Evolutionary conservation across 192 early-diverging fungal genomes (phyloP), one percentile per base, ranked within the genome.

Genomic region (Coemansia sp.): DNA sequence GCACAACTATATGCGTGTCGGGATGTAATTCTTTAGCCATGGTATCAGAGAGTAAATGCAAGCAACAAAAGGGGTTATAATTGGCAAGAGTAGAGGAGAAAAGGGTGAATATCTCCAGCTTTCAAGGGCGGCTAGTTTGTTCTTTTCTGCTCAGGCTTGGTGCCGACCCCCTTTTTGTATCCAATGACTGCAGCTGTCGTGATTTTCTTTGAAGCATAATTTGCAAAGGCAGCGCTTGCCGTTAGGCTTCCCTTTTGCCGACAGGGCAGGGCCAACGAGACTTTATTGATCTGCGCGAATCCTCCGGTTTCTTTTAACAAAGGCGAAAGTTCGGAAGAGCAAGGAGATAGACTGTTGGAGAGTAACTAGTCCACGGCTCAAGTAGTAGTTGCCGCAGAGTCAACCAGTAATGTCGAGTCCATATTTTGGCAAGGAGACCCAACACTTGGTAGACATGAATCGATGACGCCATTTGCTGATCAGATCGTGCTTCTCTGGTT

Each of bases 381-480:
- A 36, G 7, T 36, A 8, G 5, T 36, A 43, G 11, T 43, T 43
- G 3, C 15, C 11, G 41, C 13, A 15, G 41, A 43, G 41, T 36
- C 36, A 36, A 36, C 9, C 36, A 36, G 6, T 11, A 13, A 15
- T 11, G 15, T 3, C 41, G 12, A 43, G 41, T 12, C 41, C 4
- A 43, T 11, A 43, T 2, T 16, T 16, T 4, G 13, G 41, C 15
- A 13, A 43, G 41, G 41, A 43, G 11, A 16, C 5, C 41, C 3
- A 43, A 15, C 15, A 43, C 41, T 43, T 10, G 11, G 41, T 13
- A 43, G 11, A 43, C 15, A 43, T 36, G 41, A 43, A 43, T 16
- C 47, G 47, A 50, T 50, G 47, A n/a, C 47, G 47, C 47, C 47
- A 50, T 50, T 60, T 60, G 31, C 24, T 20, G n/a, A 29, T 34